Percentiles rank a stretch among this genome's conserved stretches.
Evolutionary conservation across 352 stramenopile genomes (phyloP).

Genomic region (Phytophthora chlamydospora): DNA sequence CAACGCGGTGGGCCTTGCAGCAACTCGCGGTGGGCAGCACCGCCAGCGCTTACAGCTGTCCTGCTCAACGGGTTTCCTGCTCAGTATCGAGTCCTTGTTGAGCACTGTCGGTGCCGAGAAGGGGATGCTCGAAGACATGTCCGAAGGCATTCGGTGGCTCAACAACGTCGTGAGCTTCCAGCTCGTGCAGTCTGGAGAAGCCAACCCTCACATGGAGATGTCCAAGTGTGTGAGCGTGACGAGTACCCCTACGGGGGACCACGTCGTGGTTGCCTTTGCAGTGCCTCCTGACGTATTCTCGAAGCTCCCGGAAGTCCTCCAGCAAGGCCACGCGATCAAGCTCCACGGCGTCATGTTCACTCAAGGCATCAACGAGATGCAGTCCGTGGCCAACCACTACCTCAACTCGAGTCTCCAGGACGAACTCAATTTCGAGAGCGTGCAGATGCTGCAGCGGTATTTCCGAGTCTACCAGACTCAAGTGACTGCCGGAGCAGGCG

Average conservation of each 20-base stretch:
- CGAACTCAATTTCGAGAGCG: constrained; percentile 84
- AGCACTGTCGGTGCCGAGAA: constrained; percentile 94
- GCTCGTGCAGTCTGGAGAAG: constrained; percentile 60
- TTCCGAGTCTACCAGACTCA: constrained; percentile 81
- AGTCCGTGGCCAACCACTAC: constrained; percentile 91
- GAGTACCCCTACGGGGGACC: constrained; percentile 48
- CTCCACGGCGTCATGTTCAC: constrained; percentile 86
- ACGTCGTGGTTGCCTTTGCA: constrained; percentile 77
- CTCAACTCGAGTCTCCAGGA: constrained; percentile 85
- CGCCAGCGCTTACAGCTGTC: constrained; percentile 67
- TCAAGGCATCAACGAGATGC: constrained; percentile 95
- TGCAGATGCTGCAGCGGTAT: constrained; percentile 71
- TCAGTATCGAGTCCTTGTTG: constrained; percentile 95
- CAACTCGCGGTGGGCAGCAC: constrained; percentile 59
- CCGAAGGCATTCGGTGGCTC: constrained; percentile 86
- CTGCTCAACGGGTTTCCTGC: constrained; percentile 79
- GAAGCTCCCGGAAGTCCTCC: constrained; percentile 63
- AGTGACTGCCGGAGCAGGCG: constrained; percentile 39
- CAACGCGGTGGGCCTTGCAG: constrained; percentile 67
- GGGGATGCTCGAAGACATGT: constrained; percentile 96
- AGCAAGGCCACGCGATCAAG: constrained; percentile 74
- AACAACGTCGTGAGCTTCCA: constrained; percentile 82
- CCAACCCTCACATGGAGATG: constrained; percentile 59
- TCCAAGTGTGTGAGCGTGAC: constrained; percentile 83
- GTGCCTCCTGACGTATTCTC: constrained; percentile 61